Evolutionary conservation across 1,284 basidiomycete genomes (phyloP), one percentile per base, ranked within the genome.

Genomic region (Baeospora myosura): DNA sequence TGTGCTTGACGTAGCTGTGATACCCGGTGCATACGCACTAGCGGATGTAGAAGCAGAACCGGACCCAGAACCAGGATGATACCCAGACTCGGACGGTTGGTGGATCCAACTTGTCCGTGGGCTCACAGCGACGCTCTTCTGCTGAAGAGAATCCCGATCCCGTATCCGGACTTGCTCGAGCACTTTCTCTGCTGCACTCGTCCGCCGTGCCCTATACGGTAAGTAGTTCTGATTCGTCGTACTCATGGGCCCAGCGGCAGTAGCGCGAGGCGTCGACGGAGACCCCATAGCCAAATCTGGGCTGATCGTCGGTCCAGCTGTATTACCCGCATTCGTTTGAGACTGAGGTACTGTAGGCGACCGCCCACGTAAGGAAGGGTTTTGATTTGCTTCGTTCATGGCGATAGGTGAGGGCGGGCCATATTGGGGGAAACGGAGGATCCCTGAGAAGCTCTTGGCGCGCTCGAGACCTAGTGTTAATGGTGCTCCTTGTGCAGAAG

Each of bases 121-220:
- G 28, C 56, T 69, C 8, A 62, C 48, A 18, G 8, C 49, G 42
- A 22, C 56, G 55, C 0, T 58, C 52, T 51, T 71, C 68, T 42
- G 72, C n/a, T 24, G 10, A 7, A 33, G 7, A n/a, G n/a, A n/a
- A 14, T 34, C n/a, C 18, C 12, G 68, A 40, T 76, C 74, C 40
- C 72, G 64, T 46, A 59, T 72, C 18, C 74, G 66, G 12, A 80
- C 57, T 45, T 77, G 72, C 49, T 78, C 77, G 4, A 80, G 57
- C 3, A 75, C 69, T 43, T 69, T 72, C 52, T 80, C 78, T 0
- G 78, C 77, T 5, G 72, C 74, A 41, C 76, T 79, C 4, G 70
- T 62, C 44, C 72, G 60, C 43, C 73, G 65, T 14, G 64, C 56
- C 16, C 69, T 61, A 38, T 59, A 58, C 7, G 61, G 61, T n/a